Percentiles rank a stretch among this genome's conserved stretches.
phyloP scores from a whole-genome alignment of 305 asterid genomes.

The Nicotiana rustica region DNA sequence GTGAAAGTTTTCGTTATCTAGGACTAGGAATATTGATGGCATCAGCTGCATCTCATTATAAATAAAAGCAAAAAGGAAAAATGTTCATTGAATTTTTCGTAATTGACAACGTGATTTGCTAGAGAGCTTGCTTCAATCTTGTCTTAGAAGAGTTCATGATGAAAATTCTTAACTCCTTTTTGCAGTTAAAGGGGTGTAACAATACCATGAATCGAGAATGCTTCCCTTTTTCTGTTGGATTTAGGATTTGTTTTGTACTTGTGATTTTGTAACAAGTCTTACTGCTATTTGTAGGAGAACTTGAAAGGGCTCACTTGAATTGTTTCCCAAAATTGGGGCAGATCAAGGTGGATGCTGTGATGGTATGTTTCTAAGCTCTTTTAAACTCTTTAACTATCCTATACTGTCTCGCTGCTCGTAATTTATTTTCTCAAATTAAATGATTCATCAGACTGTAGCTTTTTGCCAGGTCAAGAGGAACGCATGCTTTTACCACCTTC shows the following conservation, averaged over 20 bases:
- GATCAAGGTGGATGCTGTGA: slow-evolving; percentile 50
- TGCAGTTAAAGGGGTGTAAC: too few species aligned
- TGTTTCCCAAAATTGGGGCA: slow-evolving; percentile 65
- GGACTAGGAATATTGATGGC: not conserved
- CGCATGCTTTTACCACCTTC: slow-evolving; percentile 52
- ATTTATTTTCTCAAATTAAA: not conserved
- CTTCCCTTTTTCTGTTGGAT: too few species aligned
- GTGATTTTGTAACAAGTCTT: slow-evolving; percentile 25
- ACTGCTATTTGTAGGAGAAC: slow-evolving; percentile 56
- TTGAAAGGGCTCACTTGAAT: slow-evolving; percentile 62
- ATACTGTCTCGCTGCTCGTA: not conserved
- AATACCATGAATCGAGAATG: too few species aligned
- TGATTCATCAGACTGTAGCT: not conserved
- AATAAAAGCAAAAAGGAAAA: too few species aligned
- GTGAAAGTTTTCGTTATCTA: not conserved
- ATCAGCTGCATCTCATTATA: too few species aligned
- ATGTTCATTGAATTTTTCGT: too few species aligned
- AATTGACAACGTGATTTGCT: too few species aligned
- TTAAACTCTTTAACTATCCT: not conserved
- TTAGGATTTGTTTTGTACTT: too few species aligned
- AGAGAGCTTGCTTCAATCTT: too few species aligned
- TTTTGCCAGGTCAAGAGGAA: slow-evolving; percentile 59
- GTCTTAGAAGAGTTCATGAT: too few species aligned
- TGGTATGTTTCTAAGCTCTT: slow-evolving; percentile 50
- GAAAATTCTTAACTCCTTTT: too few species aligned